Evolutionary conservation across 169 alveolate species (phyloP).

Genomic region (Cryptosporidium sp.): DNA sequence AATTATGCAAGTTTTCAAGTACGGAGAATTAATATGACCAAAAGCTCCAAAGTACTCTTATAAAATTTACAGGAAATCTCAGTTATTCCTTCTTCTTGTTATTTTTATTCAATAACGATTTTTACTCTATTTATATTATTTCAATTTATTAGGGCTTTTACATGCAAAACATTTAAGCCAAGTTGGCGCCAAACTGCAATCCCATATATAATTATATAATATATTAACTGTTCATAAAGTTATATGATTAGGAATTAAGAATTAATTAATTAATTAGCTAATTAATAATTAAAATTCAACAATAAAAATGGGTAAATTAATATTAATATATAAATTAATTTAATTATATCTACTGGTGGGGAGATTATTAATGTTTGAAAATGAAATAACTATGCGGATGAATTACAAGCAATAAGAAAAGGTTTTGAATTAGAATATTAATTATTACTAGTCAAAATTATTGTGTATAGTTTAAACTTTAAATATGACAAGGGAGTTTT

Average conservation of each 20-base stretch:
- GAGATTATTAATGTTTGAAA: neutral
- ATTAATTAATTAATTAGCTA: no score
- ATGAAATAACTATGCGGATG: neutral
- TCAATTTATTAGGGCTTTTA: neutral
- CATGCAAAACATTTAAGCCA: neutral
- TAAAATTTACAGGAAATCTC: no score
- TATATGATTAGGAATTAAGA: no score
- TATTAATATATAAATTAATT: no score
- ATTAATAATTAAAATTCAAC: no score
- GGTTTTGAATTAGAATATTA: neutral
- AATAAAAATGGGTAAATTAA: no score
- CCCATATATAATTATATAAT: no score
- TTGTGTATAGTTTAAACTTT: no score
- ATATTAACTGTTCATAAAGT: neutral
- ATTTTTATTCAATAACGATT: neutral
- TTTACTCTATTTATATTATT: no score
- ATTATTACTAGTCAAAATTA: neutral
- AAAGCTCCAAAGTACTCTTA: no score
- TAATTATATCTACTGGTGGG: neutral
- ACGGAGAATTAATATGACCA: no score
- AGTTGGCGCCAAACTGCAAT: neutral
- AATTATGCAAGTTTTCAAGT: neutral
- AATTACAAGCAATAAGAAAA: neutral
- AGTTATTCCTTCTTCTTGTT: no score
- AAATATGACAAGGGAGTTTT: slow-evolving; percentile 15